These are phyloP conservation scores for Amanita exitialis DNA, from an alignment of 768 basidiomycete species.

Conservation along the genomic window DNA sequence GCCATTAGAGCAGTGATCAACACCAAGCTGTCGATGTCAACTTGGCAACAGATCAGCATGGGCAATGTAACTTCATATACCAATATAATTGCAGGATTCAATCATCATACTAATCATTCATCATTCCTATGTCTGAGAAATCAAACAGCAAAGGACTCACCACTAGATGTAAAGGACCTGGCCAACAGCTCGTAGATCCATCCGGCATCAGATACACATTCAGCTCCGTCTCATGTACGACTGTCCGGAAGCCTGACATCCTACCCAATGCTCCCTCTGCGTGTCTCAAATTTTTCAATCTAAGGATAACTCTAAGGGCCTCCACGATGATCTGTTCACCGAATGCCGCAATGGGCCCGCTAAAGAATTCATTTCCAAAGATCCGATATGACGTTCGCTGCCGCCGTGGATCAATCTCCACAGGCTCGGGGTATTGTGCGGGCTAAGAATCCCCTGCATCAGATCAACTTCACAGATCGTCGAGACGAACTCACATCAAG, in stretches of 20 bases:
- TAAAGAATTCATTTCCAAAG: conserved; percentile 30
- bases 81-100: not conserved
- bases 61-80: too few species aligned
- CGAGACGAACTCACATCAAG: conserved; percentile 23
- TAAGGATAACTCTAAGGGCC: conserved; percentile 36
- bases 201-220: conserved; percentile 22
- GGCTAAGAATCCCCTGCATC: conserved; percentile 16
- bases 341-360: conserved; percentile 25
- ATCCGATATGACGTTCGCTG: conserved; percentile 18
- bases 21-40: too few species aligned
- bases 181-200: conserved; percentile 26
- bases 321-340: conserved; percentile 30
- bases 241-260: conserved; percentile 21
- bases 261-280: conserved; percentile 33
- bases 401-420: conserved; percentile 27
- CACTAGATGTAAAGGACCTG: conserved; percentile 24
- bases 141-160: conserved; percentile 12
- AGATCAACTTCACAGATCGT: not conserved
- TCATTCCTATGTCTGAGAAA: not conserved
- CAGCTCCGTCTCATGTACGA: conserved; percentile 23
- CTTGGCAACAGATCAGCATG: too few species aligned
- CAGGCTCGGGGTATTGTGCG: conserved; percentile 31
- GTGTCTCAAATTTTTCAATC: conserved; percentile 31
- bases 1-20: too few species aligned
- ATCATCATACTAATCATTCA: not conserved